phyloP scores from a whole-genome alignment of 192 early-diverging fungal genomes.

The Coemansia brasiliensis region DNA sequence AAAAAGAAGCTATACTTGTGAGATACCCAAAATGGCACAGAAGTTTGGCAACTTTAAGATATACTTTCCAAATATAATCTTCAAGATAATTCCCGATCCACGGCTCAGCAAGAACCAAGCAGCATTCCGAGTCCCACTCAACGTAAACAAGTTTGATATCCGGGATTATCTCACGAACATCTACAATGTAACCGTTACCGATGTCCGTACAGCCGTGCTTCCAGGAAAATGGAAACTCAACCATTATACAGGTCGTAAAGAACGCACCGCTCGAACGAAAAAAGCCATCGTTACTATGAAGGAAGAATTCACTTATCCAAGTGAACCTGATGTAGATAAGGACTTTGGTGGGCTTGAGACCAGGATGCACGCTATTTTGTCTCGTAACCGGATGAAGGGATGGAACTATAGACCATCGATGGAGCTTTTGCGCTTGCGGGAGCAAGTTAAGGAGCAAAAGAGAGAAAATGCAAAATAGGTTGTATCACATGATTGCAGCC shows the following conservation, averaged over 20 bases:
- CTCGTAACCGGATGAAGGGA: slow-evolving; percentile 42
- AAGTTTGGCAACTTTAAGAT: slow-evolving; percentile 61
- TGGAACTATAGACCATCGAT: slow-evolving; percentile 35
- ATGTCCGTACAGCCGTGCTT: slow-evolving; percentile 91
- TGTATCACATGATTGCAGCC: slow-evolving; percentile 3
- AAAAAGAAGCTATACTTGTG: no score
- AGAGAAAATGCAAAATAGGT: background rate
- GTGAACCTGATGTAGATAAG: slow-evolving; percentile 37
- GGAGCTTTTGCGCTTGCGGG: slow-evolving; percentile 14
- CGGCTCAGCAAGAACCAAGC: slow-evolving; percentile 79
- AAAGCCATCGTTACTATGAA: slow-evolving; percentile 72
- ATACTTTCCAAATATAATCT: slow-evolving; percentile 84
- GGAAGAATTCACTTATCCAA: slow-evolving; percentile 66
- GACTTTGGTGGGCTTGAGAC: slow-evolving; percentile 46
- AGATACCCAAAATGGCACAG: slow-evolving; percentile 44
- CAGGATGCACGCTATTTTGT: slow-evolving; percentile 26
- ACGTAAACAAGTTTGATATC: slow-evolving; percentile 94
- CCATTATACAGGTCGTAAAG: slow-evolving; percentile 30
- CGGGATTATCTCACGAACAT: slow-evolving; percentile 79
- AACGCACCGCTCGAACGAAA: slow-evolving; percentile 53
- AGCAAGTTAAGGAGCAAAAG: slow-evolving; percentile 7
- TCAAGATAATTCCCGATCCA: slow-evolving; percentile 74
- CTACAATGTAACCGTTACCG: slow-evolving; percentile 78
- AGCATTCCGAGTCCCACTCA: slow-evolving; percentile 86
- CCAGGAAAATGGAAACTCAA: slow-evolving; percentile 57